A percentile compares a stretch with the other conserved stretches of the same genome.
These are phyloP conservation scores for Pyrus hybrid DNA, from an alignment of 331 rosid genomes.

Conservation along the genomic window DNA sequence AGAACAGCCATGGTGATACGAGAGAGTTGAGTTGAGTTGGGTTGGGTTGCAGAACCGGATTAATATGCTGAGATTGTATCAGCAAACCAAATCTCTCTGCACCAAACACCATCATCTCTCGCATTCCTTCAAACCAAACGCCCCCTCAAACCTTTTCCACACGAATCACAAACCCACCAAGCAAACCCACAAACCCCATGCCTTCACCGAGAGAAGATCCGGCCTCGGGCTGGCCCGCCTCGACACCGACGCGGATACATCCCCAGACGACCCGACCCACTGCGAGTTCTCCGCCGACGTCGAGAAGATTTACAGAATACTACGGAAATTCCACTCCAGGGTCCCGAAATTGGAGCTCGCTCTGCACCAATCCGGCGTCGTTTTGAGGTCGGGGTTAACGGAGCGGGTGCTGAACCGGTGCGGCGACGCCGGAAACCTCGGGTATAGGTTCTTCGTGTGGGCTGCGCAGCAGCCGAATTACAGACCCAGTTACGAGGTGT, in stretches of 20 bases:
- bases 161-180: not conserved
- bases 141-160: not conserved
- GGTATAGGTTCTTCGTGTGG: slow-evolving; percentile 63
- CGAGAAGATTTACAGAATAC: slow-evolving; percentile 57
- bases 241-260: slow-evolving; percentile 5
- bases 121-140: slow-evolving; percentile 14
- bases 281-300: slow-evolving; percentile 65
- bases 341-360: slow-evolving; percentile 77
- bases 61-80: slow-evolving; percentile 21
- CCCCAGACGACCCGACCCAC: slow-evolving; percentile 5
- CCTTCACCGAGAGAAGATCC: not conserved
- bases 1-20: not conserved
- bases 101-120: slow-evolving; percentile 1
- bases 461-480: slow-evolving; percentile 60
- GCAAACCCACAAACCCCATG: not conserved
- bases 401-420: slow-evolving; percentile 65
- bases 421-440: slow-evolving; percentile 82
- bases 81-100: slow-evolving; percentile 7
- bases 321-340: slow-evolving; percentile 61
- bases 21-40: not conserved
- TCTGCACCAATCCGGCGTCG: slow-evolving; percentile 62
- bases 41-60: not conserved
- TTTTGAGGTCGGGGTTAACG: slow-evolving; percentile 49
- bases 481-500: slow-evolving; percentile 46
- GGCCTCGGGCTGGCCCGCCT: slow-evolving; percentile 40